phyloP scores from a whole-genome alignment of 2,329 filamentous ascomycete species.

The Leptodontidium sp. region DNA sequence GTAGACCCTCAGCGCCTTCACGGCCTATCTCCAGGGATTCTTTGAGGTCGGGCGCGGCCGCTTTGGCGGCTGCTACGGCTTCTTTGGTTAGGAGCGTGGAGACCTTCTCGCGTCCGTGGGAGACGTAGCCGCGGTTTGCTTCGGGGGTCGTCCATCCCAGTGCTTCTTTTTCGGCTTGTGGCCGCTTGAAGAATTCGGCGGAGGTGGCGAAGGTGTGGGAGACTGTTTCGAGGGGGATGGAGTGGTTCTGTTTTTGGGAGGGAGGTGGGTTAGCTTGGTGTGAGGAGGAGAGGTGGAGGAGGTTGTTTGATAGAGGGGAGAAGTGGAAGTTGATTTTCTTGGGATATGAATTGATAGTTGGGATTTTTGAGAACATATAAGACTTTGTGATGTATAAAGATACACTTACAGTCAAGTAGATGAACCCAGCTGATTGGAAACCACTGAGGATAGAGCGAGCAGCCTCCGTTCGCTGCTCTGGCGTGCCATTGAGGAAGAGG shows the following conservation, averaged over 20 bases:
- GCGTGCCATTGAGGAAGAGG: constrained; percentile 70
- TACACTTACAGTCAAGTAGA: constrained; percentile 71
- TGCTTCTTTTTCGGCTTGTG: constrained; percentile 65
- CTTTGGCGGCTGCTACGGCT: constrained; percentile 58
- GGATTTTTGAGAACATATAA: too few species aligned
- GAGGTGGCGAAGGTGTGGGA: constrained; percentile 71
- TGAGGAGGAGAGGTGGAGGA: background rate
- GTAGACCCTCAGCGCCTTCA: constrained; percentile 64
- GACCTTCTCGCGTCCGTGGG: constrained; percentile 47
- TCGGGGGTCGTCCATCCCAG: constrained; percentile 76
- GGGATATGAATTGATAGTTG: too few species aligned
- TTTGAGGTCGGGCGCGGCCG: constrained; percentile 68
- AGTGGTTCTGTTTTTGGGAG: constrained; percentile 62
- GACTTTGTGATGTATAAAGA: background rate
- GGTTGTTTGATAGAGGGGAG: too few species aligned
- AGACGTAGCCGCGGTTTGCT: constrained; percentile 78
- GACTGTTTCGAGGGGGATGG: constrained; percentile 68
- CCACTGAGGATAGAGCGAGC: constrained; percentile 78
- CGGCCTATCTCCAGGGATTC: constrained; percentile 72
- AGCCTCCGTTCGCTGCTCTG: constrained; percentile 66
- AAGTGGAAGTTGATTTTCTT: background rate
- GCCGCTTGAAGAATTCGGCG: constrained; percentile 73
- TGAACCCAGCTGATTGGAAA: constrained; percentile 87
- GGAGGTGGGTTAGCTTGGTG: background rate
- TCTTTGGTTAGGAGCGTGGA: constrained; percentile 35